Conservation (phyloP, 257 asterid species). For the Rubia yunnanensis region DNA sequence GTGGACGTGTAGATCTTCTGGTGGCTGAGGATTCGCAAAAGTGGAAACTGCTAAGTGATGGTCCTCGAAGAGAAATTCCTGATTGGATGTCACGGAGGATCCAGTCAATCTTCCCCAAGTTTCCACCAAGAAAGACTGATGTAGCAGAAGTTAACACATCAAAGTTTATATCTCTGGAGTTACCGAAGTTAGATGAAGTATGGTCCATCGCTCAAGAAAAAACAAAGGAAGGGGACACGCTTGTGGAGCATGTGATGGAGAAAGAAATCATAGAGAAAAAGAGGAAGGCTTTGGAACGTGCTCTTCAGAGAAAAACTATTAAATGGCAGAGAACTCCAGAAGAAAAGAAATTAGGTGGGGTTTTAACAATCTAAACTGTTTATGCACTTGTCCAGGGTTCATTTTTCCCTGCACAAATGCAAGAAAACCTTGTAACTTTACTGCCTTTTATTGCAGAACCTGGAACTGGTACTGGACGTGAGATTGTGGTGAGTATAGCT, state of each 20-base stretch:
- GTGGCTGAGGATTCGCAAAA: conserved; percentile 30
- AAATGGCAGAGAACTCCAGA: conserved; percentile 38
- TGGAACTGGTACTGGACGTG: conserved; percentile 41
- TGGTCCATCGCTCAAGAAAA: conserved; percentile 37
- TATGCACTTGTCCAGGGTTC: conserved; percentile 4
- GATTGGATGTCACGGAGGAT: conserved; percentile 37
- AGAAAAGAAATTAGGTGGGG: conserved; percentile 29
- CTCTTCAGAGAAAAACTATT: conserved; percentile 35
- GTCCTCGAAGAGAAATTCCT: conserved; percentile 37
- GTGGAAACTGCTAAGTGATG: conserved; percentile 33
- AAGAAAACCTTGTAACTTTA: conserved; percentile 2
- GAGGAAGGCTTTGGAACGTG: conserved; percentile 32
- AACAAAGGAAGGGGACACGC: conserved; percentile 30
- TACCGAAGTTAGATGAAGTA: conserved; percentile 33
- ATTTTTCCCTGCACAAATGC: background rate
- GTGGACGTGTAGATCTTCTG: conserved; percentile 32
- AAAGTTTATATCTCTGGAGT: conserved; percentile 23
- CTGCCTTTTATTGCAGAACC: conserved; percentile 27
- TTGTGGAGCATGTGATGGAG: conserved; percentile 36
- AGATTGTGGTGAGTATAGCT: conserved; percentile 34
- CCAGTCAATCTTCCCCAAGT: conserved; percentile 27
- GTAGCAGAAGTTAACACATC: conserved; percentile 22
- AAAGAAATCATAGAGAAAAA: conserved; percentile 38
- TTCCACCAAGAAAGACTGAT: conserved; percentile 33
- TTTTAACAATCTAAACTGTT: background rate